Evolutionary conservation across 1,284 basidiomycete genomes (phyloP).

Genomic region (Cryptococcus sp.): DNA sequence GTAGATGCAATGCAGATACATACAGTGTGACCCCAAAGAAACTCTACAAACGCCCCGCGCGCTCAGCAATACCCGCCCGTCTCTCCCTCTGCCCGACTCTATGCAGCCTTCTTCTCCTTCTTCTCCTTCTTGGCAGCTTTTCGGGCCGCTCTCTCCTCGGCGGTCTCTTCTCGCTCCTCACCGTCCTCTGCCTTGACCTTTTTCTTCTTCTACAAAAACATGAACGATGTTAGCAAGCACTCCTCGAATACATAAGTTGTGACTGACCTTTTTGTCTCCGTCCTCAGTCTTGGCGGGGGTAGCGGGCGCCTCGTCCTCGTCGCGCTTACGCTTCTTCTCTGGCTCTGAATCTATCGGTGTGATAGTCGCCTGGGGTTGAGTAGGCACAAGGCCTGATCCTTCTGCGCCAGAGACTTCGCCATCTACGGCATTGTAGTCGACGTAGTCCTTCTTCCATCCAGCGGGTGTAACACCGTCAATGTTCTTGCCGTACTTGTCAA

Average conservation of each 20-base stretch:
- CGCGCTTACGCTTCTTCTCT: slow-evolving; percentile 58
- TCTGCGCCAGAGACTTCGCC: slow-evolving; percentile 28
- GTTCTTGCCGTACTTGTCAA: slow-evolving; percentile 93
- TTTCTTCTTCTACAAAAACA: slow-evolving; percentile 66
- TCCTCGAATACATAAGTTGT: background rate
- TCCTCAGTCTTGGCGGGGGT: slow-evolving; percentile 43
- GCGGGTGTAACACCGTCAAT: slow-evolving; percentile 87
- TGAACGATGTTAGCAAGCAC: slow-evolving; percentile 47
- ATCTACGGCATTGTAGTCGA: slow-evolving; percentile 71
- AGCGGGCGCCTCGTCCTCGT: slow-evolving; percentile 47
- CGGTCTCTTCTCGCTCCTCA: slow-evolving; percentile 54
- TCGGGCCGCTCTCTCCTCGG: slow-evolving; percentile 48
- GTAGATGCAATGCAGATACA: slow-evolving; percentile 18
- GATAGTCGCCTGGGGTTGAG: slow-evolving; percentile 52
- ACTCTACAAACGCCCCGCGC: background rate
- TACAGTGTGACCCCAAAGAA: slow-evolving; percentile 20
- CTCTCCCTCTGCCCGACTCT: background rate
- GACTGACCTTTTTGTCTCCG: slow-evolving; percentile 49
- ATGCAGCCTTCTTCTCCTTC: slow-evolving; percentile 43
- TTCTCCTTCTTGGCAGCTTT: slow-evolving; percentile 51
- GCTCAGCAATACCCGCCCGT: background rate
- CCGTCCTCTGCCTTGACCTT: slow-evolving; percentile 54
- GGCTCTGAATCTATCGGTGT: slow-evolving; percentile 46
- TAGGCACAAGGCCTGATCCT: slow-evolving; percentile 25
- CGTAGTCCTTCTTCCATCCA: slow-evolving; percentile 88